Evolutionary conservation across 2,329 filamentous ascomycete genomes (phyloP).

Genomic region (Paraphaeosphaeria minitans): DNA sequence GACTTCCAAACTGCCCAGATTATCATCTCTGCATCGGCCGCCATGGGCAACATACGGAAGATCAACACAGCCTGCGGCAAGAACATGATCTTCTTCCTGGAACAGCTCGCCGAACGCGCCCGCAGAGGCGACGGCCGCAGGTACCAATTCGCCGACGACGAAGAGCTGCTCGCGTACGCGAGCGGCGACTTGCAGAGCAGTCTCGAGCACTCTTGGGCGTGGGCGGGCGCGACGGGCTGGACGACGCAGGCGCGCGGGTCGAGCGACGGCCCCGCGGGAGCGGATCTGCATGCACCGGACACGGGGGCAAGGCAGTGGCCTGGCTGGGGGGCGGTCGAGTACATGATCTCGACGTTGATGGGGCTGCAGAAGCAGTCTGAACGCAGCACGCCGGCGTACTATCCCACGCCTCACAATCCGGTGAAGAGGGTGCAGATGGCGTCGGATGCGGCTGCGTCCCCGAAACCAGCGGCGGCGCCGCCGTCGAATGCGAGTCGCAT

Average conservation of each 20-base stretch:
- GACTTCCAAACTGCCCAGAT: conserved; percentile 74
- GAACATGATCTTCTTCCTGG: conserved; percentile 80
- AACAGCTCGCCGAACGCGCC: conserved; percentile 64
- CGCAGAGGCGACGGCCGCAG: conserved; percentile 49
- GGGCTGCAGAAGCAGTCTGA: conserved; percentile 51
- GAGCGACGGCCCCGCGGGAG: conserved; percentile 45
- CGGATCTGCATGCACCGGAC: conserved; percentile 58
- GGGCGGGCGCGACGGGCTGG: conserved; percentile 58
- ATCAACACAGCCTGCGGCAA: conserved; percentile 80
- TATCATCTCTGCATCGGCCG: conserved; percentile 72
- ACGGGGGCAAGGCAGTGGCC: conserved; percentile 72
- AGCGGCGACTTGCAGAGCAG: conserved; percentile 85
- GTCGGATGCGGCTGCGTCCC: conserved; percentile 23
- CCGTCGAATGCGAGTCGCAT: conserved; percentile 51
- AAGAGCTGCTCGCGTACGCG: conserved; percentile 86
- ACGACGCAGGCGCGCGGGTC: conserved; percentile 23
- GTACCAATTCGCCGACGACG: conserved; percentile 66
- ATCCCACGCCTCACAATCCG: conserved; percentile 44
- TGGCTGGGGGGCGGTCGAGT: conserved; percentile 78
- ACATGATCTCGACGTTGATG: conserved; percentile 62
- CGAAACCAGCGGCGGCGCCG: conserved; percentile 24
- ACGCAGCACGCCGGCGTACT: conserved; percentile 38
- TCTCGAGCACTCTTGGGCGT: conserved; percentile 81
- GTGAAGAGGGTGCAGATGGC: conserved; percentile 45
- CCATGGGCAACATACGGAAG: conserved; percentile 72